Base-by-base conservation (phyloP, 75 land plant species). In the Cryptomeria japonica region DNA sequence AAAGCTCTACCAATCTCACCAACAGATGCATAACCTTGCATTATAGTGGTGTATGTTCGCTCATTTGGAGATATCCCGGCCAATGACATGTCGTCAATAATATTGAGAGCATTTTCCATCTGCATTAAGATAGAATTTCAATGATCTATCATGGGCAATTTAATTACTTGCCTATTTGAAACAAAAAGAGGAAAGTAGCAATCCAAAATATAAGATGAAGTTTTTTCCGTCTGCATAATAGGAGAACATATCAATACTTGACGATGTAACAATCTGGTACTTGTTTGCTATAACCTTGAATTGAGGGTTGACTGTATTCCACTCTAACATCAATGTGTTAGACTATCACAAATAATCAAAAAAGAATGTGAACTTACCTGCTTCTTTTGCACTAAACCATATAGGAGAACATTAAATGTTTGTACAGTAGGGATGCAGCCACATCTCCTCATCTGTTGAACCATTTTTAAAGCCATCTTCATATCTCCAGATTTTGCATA, bases 1-100 rank as follows among this genome's bases (percentile, higher is more conserved):
- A 98, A 98, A 41, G 99, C 99, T 90, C 91, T 95, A 47, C 95
- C 99, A 86, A 95, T 95, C 85, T 98, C 99, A 77, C 99, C 99
- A 55, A 84, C 42, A 25, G 95, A 91, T 85, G 99, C 99, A 92
- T 97, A 98, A 12, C 99, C 99, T 87, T 97, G 93, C 97, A 97
- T 98, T 80, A 98, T 93, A n/a, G 91, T 96, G 83, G 99, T 98
- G 85, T 98, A 98, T 79, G 96, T 98, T 61, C 93, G 99, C 78
- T 95, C 92, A 90, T 96, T 91, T 70, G 99, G 99, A 88, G 86
- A 87, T 56, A 96, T 86, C 14, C 99, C 95, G 72, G 96, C 95
- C 44, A 93, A 82, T 79, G 86, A 76, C 99, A 98, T 98, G 86
- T 97, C 95, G 79, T 96, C 93, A 79, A 98, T 88, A 18, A 97